Percentiles rank a stretch among this genome's conserved stretches.
These are phyloP conservation scores for Nemania sp. DNA, from an alignment of 2,329 filamentous ascomycete genomes.

Conservation along the genomic window DNA sequence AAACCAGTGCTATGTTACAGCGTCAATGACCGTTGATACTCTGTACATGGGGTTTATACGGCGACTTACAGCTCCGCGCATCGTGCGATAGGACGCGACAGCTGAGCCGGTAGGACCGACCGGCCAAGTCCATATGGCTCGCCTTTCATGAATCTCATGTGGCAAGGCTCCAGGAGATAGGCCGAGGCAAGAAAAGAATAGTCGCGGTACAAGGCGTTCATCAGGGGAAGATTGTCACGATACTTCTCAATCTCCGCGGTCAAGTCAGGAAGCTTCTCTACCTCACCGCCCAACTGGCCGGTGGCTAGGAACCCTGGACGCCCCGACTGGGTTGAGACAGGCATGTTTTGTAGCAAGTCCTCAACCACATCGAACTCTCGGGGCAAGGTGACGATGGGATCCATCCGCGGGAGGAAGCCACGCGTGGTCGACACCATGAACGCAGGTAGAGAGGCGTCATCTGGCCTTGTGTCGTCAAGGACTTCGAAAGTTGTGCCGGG, in stretches of 20 bases:
- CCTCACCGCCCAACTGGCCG: constrained; percentile 75
- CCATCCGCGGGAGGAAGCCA: constrained; percentile 73
- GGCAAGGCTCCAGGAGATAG: constrained; percentile 90
- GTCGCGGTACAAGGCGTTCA: constrained; percentile 88
- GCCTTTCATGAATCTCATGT: constrained; percentile 71
- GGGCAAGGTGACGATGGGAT: constrained; percentile 68
- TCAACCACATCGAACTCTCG: constrained; percentile 73
- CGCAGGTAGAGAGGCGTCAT: constrained; percentile 67
- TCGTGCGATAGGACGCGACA: constrained; percentile 80
- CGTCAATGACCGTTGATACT: background rate
- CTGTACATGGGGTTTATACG: background rate
- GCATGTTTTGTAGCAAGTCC: constrained; percentile 51
- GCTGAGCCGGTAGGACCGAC: constrained; percentile 70
- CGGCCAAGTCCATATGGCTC: constrained; percentile 79
- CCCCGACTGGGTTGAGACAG: constrained; percentile 75
- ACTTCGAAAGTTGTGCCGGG: constrained; percentile 57
- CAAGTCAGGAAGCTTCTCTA: constrained; percentile 76
- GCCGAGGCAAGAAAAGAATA: constrained; percentile 90
- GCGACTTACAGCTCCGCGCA: constrained; percentile 80
- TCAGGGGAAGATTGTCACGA: constrained; percentile 71
- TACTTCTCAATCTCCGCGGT: constrained; percentile 74
- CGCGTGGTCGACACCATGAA: constrained; percentile 80
- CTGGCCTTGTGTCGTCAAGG: constrained; percentile 64
- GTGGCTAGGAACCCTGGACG: constrained; percentile 76
- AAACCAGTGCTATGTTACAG: constrained; percentile 63